Base-by-base conservation (phyloP, 306 rosid genomes). In the Malus orientalis region DNA sequence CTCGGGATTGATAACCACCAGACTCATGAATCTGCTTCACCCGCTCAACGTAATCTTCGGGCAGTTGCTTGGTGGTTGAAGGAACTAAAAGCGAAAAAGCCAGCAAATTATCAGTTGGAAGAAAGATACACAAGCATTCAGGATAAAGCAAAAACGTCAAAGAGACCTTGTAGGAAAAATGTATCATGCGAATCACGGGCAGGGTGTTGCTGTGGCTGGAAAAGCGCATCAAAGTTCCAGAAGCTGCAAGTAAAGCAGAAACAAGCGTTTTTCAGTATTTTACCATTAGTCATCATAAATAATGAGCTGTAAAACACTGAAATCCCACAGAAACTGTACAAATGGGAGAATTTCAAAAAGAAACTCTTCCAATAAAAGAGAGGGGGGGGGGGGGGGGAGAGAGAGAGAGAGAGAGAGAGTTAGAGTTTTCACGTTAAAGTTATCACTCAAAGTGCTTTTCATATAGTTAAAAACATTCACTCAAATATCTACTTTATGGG, bases 191-290 rank as follows among this genome's bases (percentile, higher is more conserved):
- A 86, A 89, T 92, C 99, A 64, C 99, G 96, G 22, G 99, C 99
- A 55, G 99, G 99, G 76, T 95, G 99, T 65, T 95, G 99, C 80
- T 95, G 99, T 18, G 99, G 97, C 85, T 95, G 99, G 96, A 95
- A 95, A 83, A 95, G 90, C 2, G 90, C 85, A 73, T 92, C 99
- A 54, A 92, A 95, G 82, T 95, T 95, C 97, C 97, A 95, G 87
- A 92, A 90, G 87, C 99, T 95, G 89, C 67, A 82, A 69, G 67
- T 67, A 81, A 73, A 76, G 45, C 79, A 85, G 51, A 70, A 67
- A 23, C 44, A 13, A 18, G 44, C 73, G 29, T 7, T 20, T 40
- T 18, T 36, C 13, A 73, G 73, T 20, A 60, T 1, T 19, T 15
- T 8, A 79, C 63, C 58, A 61, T 36, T 38, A 19, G 30, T 57